phyloP scores from a whole-genome alignment of 495 filamentous ascomycete species.

The Xylona heveae region DNA sequence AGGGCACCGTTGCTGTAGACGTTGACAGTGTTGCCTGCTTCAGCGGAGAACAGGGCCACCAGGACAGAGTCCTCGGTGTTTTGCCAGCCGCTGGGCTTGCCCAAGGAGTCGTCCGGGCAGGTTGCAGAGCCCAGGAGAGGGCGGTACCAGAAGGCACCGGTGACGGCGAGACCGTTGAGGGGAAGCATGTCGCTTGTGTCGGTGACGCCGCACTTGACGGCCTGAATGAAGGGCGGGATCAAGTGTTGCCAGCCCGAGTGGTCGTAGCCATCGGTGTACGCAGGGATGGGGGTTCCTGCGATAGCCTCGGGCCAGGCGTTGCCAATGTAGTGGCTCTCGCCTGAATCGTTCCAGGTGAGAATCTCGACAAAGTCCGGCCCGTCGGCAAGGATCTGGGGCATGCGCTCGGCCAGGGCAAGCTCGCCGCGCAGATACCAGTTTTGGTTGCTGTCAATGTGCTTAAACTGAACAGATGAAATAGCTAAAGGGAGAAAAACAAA shows the following conservation, averaged over 20 bases:
- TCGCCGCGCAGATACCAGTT: slow-evolving; percentile 24
- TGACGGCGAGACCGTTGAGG: no score
- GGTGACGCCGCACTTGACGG: slow-evolving; percentile 15
- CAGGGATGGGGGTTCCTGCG: slow-evolving; percentile 10
- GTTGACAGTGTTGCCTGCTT: no score
- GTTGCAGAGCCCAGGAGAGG: no score
- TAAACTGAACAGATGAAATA: slow-evolving; percentile 20
- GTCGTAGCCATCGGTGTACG: slow-evolving; percentile 12
- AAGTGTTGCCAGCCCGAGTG: slow-evolving; percentile 17
- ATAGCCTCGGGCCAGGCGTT: slow-evolving; percentile 14
- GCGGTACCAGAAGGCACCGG: no score
- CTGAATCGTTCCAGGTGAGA: slow-evolving; percentile 21
- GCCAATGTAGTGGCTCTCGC: slow-evolving; percentile 25
- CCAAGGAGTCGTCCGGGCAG: no score
- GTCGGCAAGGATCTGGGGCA: slow-evolving; percentile 11
- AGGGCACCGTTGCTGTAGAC: no score
- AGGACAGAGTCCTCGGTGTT: no score
- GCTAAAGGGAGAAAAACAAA: no score
- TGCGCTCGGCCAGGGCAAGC: slow-evolving; percentile 15
- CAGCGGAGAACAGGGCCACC: no score
- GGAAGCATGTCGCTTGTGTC: slow-evolving; percentile 7
- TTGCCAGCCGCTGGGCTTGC: no score
- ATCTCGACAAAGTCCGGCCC: slow-evolving; percentile 13
- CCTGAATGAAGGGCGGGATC: slow-evolving; percentile 16
- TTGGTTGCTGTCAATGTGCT: slow-evolving; percentile 14